Evolutionary conservation across 768 basidiomycete genomes (phyloP), one percentile per base, ranked within the genome.

Genomic region (Crucibulum laeve): DNA sequence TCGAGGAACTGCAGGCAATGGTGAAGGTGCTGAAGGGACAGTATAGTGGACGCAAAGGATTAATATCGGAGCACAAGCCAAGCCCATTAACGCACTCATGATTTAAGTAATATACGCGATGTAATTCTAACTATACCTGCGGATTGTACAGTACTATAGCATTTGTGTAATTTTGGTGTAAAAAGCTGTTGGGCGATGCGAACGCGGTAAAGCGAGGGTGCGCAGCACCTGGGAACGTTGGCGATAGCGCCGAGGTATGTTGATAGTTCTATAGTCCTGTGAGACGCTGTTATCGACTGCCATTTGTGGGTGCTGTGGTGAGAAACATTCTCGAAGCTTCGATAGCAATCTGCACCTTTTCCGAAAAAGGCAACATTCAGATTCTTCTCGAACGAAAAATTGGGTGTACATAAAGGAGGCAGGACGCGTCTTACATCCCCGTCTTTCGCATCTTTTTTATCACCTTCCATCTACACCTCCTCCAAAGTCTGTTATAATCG

Each of bases 1-100:
- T 69, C 3, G 69, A 88, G 48, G 85, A 87, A 53, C 59, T 89
- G 61, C 73, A 72, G 45, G 82, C 79, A 18, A 87, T 84, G 73
- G 69, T 89, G 8, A 85, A 89, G 52, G 53, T 79, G 17, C 58
- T 88, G 53, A 84, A 76, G 51, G 74, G 69, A 38, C 76, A 80
- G 51, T 61, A 74, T 38, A 75, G 67, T 42, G 79, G 79, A 6
- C 58, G 53, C 36, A 61, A 50, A 45, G 64, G 67, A 21, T 25
- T 71, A 37, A 57, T 79, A 17, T 71, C 71, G 39, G 74, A 77
- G 42, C 69, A 75, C 3, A 67, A 73, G 41, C 60, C 67, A 30
- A 74, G 74, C 52, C 61, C 74, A 23, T 40, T 42, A 42, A 8
- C 19, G 18, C 18, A 36, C 18, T 7, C 10, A 36, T 36, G 17